These are phyloP conservation scores for Golubevia sp. DNA, from an alignment of 1,284 basidiomycete genomes.

Conservation along the genomic window DNA sequence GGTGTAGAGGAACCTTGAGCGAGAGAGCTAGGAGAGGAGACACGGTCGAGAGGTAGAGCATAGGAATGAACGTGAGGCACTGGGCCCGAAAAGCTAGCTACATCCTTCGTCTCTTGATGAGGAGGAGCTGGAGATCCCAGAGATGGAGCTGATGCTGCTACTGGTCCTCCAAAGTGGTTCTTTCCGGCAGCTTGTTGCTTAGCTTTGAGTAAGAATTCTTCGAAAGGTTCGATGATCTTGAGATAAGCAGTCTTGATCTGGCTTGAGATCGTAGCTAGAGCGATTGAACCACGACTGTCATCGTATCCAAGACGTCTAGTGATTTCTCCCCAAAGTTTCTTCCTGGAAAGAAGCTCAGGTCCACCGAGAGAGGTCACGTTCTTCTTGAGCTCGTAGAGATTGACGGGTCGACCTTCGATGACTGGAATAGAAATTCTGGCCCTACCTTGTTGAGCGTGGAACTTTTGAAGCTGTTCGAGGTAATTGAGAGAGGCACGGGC, in stretches of 20 bases:
- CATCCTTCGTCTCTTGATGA: not conserved
- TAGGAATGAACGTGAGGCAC: too few relatives aligned
- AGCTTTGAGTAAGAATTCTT: conserved; percentile 74
- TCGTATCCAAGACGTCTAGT: conserved; percentile 80
- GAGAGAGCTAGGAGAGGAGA: not conserved
- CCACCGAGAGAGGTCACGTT: conserved; percentile 88
- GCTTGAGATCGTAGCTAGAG: conserved; percentile 79
- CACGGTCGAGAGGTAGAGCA: not conserved
- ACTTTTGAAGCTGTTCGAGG: conserved; percentile 84
- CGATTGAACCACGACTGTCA: conserved; percentile 45
- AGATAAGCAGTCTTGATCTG: conserved; percentile 88
- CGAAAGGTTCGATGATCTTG: conserved; percentile 89
- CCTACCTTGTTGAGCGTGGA: conserved; percentile 64
- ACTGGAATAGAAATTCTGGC: conserved; percentile 84
- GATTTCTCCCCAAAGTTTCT: conserved; percentile 83
- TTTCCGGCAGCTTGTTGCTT: conserved; percentile 34
- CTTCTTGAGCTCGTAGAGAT: conserved; percentile 89
- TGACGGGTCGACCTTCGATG: conserved; percentile 86
- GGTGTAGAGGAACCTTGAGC: not conserved
- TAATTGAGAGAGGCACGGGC: conserved; percentile 96
- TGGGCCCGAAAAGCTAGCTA: too few relatives aligned
- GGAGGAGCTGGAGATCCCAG: conserved; percentile 37
- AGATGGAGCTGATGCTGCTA: not conserved
- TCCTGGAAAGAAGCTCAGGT: conserved; percentile 78
- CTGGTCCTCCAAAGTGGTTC: conserved; percentile 12